A percentile compares a stretch with the other conserved stretches of the same genome.
These are phyloP conservation scores for Juglanconis sp. DNA, from an alignment of 2,329 filamentous ascomycete genomes.

Conservation along the genomic window DNA sequence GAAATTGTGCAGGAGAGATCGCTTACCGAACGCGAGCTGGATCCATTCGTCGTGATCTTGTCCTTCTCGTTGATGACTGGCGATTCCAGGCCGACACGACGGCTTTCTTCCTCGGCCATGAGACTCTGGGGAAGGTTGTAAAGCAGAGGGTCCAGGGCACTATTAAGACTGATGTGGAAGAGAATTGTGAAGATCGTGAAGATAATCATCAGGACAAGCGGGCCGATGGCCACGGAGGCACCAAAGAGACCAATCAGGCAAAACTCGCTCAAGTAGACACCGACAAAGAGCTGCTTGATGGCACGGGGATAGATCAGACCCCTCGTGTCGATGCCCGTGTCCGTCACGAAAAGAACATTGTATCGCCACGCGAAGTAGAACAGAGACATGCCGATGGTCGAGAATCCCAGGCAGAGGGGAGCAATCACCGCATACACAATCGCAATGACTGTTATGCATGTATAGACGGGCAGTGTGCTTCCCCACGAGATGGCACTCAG, in stretches of 20 bases:
- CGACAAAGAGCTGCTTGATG: conserved; percentile 78
- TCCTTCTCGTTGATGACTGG: conserved; percentile 16
- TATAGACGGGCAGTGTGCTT: conserved; percentile 76
- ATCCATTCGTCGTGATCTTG: conserved; percentile 17
- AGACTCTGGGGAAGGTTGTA: conserved; percentile 76
- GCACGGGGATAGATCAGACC: conserved; percentile 85
- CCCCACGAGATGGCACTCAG: conserved; percentile 79
- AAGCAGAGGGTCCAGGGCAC: conserved; percentile 72
- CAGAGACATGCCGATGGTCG: conserved; percentile 70
- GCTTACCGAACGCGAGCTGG: conserved; percentile 21
- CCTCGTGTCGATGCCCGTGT: conserved; percentile 80
- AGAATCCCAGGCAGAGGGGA: conserved; percentile 79
- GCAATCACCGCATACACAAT: conserved; percentile 86
- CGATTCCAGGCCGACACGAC: conserved; percentile 25
- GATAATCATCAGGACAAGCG: conserved; percentile 71
- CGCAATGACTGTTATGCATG: conserved; percentile 76
- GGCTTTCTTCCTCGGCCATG: conserved; percentile 42
- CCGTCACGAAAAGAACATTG: conserved; percentile 83
- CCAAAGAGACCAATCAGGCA: conserved; percentile 84
- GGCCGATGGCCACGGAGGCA: conserved; percentile 63
- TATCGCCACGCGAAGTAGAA: conserved; percentile 90
- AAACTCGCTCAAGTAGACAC: conserved; percentile 77
- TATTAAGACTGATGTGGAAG: conserved; percentile 71
- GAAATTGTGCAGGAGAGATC: no score
- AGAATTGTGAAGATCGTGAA: conserved; percentile 73